Evolutionary conservation across 192 early-diverging fungal genomes (phyloP).

Genomic region (Coemansia sp.): DNA sequence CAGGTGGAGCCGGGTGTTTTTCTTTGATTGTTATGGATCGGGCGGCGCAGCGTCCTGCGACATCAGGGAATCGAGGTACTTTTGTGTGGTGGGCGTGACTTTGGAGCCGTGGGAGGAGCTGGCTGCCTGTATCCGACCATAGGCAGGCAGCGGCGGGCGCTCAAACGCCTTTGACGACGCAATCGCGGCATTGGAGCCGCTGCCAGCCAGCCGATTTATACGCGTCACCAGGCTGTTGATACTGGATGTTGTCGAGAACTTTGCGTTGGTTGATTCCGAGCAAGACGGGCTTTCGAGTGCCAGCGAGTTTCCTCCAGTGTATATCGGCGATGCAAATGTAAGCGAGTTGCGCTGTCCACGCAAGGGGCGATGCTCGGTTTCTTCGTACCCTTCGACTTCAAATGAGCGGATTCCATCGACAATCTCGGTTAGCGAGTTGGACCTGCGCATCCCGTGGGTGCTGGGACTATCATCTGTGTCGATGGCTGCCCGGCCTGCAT

Average conservation of each 20-base stretch:
- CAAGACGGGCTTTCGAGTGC: conserved; percentile 6
- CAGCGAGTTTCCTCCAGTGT: background rate
- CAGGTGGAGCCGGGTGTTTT: too few species aligned
- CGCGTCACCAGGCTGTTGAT: conserved; percentile 35
- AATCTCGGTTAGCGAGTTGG: conserved; percentile 49
- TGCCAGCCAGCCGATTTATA: conserved; percentile 37
- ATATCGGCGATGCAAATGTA: conserved; percentile 20
- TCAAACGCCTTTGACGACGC: conserved; percentile 10
- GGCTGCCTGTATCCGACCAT: conserved; percentile 3
- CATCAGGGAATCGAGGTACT: conserved; percentile 43
- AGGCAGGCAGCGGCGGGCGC: conserved; percentile 30
- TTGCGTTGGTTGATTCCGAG: background rate
- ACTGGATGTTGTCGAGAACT: conserved; percentile 13
- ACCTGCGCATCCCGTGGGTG: conserved; percentile 21
- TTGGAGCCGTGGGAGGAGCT: conserved; percentile 10
- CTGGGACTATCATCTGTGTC: background rate
- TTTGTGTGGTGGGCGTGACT: conserved; percentile 48
- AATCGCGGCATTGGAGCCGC: background rate
- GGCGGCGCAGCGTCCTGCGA: conserved; percentile 5
- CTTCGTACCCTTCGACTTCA: conserved; percentile 52
- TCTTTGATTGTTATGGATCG: too few species aligned
- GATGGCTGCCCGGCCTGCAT: background rate
- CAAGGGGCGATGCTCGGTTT: conserved; percentile 29
- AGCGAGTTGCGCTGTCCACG: conserved; percentile 9
- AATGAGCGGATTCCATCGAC: conserved; percentile 45